Evolutionary conservation across 768 basidiomycete genomes (phyloP), one percentile per base, ranked within the genome.

Genomic region (Pisolithus orientalis): DNA sequence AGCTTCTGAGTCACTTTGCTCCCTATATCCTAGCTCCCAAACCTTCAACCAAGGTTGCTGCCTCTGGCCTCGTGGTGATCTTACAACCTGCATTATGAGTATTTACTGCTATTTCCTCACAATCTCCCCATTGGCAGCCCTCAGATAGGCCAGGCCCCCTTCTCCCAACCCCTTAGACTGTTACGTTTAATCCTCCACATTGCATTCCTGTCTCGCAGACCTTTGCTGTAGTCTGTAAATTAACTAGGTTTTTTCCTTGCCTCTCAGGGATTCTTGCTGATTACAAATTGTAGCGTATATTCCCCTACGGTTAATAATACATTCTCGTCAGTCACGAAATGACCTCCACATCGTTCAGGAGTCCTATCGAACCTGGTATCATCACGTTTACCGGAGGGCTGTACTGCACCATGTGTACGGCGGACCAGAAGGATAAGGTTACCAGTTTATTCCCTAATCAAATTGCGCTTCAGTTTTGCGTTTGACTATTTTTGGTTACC

Each of bases 291-390:
- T 69, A 70, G 21, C 59, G 52, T 62, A 60, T 63, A 60, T 63
- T 69, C 65, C 67, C 64, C 61, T 63, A 67, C 61, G 70, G 68
- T 69, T 70, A 58, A 64, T 71, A 70, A 68, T 64, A 54, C 60
- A 53, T 49, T 49, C 42, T 55, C 44, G 47, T 55, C 32, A 48
- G 25, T 37, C 40, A 40, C 28, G 49, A 42, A 28, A 16, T 17
- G 13, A 46, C n/a, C 16, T 37, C 5, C 46, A 24, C 21, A 24
- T 47, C 34, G 37, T 25, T 28, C 39, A 43, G 32, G 17, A 34
- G 34, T 13, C 13, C 34, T 34, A 34, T 34, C 13, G 34, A 13
- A 14, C 13, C 14, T 29, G 28, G 28, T 29, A 29, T 29, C n/a
- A n/a, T n/a, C n/a, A n/a, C n/a, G n/a, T n/a, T n/a, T 29, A 29